phyloP scores from a whole-genome alignment of 176 grass and related monocot genomes.

The bread wheat (Triticum aestivum) region DNA sequence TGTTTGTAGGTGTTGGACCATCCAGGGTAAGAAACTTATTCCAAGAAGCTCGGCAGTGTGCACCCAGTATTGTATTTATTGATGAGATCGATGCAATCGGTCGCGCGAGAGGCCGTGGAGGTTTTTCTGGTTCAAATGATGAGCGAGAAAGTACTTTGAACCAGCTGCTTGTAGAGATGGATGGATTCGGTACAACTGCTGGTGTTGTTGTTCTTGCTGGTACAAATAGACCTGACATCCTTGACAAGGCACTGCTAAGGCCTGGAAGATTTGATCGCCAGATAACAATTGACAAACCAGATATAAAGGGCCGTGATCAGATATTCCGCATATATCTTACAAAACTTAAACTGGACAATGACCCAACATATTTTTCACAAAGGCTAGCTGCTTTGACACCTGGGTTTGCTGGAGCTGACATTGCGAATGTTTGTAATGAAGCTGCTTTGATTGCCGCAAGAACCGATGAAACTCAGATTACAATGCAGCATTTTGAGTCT shows the following conservation, averaged over 20 bases:
- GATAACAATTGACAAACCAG: constrained; percentile 95
- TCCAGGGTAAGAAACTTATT: constrained; percentile 79
- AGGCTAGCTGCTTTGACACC: constrained; percentile 91
- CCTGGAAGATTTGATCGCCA: constrained; percentile 98
- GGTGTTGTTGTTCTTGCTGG: constrained; percentile 84
- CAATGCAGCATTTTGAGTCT: constrained; percentile 91
- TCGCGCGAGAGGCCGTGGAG: constrained; percentile 65
- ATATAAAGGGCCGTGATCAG: constrained; percentile 93
- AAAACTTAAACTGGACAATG: constrained; percentile 89
- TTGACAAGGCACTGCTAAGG: constrained; percentile 91
- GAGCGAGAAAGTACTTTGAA: constrained; percentile 85
- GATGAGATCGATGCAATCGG: constrained; percentile 91
- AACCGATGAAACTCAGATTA: constrained; percentile 56
- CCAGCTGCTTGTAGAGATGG: constrained; percentile 84
- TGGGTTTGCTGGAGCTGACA: constrained; percentile 98
- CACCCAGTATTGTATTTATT: constrained; percentile 85
- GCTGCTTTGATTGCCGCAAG: constrained; percentile 94
- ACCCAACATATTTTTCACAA: constrained; percentile 85
- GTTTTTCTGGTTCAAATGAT: constrained; percentile 67
- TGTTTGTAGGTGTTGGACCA: constrained; percentile 85
- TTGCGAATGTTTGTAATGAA: constrained; percentile 99
- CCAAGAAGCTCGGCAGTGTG: constrained; percentile 65
- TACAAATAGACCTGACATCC: constrained; percentile 91
- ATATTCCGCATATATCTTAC: constrained; percentile 96
- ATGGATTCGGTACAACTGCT: constrained; percentile 71